Conservation (phyloP, 1,284 basidiomycete genomes). For the Moesziomyces parantarcticus region DNA sequence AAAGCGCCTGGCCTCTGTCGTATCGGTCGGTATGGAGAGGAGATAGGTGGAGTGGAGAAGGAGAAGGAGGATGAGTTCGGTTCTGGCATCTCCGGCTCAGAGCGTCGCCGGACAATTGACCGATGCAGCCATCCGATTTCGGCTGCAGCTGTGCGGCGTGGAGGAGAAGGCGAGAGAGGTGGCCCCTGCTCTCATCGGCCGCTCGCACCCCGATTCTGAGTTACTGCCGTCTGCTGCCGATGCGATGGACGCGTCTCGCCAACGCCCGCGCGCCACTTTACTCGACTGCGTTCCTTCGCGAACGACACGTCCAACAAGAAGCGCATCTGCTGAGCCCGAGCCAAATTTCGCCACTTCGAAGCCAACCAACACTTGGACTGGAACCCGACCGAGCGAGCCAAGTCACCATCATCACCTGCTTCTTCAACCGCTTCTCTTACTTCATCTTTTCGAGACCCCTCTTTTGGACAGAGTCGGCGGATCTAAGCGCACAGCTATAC, state of each 20-base stretch:
- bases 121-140: constrained; percentile 6
- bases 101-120: constrained; percentile 40
- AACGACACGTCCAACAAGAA: background rate
- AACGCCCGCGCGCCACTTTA: constrained; percentile 23
- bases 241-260: constrained; percentile 37
- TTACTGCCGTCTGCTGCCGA: background rate
- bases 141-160: no score
- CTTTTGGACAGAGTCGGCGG: no score
- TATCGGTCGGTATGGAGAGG: background rate
- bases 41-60: background rate
- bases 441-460: no score
- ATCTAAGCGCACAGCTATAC: no score
- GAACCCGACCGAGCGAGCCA: background rate
- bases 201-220: constrained; percentile 2
- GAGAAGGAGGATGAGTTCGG: constrained; percentile 1
- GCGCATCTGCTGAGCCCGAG: no score
- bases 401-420: background rate
- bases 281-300: constrained; percentile 12
- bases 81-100: constrained; percentile 5
- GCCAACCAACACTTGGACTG: background rate
- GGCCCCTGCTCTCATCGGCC: constrained; percentile 3
- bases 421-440: background rate
- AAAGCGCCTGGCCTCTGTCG: background rate
- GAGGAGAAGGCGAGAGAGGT: no score
- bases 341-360: background rate